Evolutionary conservation across 2,329 filamentous ascomycete species (phyloP).

Genomic region (Diaporthe vaccinii): DNA sequence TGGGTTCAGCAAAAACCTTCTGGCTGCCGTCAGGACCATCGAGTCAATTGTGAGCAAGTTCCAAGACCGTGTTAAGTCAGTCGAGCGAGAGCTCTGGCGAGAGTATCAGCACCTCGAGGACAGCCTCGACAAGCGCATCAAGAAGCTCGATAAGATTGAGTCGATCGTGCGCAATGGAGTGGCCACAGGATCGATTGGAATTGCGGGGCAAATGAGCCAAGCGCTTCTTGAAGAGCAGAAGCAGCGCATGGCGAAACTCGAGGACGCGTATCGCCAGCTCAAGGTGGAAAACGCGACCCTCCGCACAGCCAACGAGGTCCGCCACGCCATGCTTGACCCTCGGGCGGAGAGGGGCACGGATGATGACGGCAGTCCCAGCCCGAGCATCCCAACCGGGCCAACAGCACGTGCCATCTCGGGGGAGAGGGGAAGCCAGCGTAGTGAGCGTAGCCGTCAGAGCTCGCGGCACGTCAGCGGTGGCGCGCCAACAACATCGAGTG

Average conservation of each 20-base stretch:
- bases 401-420: slow-evolving; percentile 53
- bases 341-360: slow-evolving; percentile 47
- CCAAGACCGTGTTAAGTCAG: slow-evolving; percentile 81
- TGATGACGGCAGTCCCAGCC: slow-evolving; percentile 63
- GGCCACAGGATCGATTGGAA: slow-evolving; percentile 61
- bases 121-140: slow-evolving; percentile 82
- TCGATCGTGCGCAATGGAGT: slow-evolving; percentile 78
- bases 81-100: slow-evolving; percentile 92
- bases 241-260: slow-evolving; percentile 65
- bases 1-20: slow-evolving; percentile 90
- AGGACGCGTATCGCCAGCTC: slow-evolving; percentile 73
- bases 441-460: slow-evolving; percentile 35
- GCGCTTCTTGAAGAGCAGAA: slow-evolving; percentile 55
- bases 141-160: slow-evolving; percentile 90
- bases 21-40: slow-evolving; percentile 88
- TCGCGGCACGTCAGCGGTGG: slow-evolving; percentile 43
- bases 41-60: slow-evolving; percentile 85
- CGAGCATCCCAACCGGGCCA: slow-evolving; percentile 68
- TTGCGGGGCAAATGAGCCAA: slow-evolving; percentile 29
- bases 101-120: slow-evolving; percentile 91
- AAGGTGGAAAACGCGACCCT: slow-evolving; percentile 79
- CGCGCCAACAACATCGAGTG: slow-evolving; percentile 39
- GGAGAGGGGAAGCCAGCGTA: slow-evolving; percentile 30
- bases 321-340: slow-evolving; percentile 57
- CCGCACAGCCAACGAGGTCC: slow-evolving; percentile 72